These are phyloP conservation scores for Pestalotiopsis sp. DNA, from an alignment of 2,329 filamentous ascomycete genomes.

Conservation along the genomic window DNA sequence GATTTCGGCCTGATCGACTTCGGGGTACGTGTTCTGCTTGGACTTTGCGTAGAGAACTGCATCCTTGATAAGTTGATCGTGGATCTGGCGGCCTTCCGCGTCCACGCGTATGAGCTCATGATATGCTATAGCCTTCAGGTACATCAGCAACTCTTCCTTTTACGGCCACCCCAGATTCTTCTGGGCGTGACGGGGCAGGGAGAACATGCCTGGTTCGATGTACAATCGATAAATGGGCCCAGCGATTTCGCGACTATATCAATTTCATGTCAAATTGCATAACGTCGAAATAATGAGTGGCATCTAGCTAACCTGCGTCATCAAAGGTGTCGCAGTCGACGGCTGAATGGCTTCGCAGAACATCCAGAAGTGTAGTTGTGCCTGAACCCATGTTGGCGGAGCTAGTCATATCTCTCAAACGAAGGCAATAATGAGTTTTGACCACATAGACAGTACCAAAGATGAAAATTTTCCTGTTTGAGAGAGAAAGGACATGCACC, in stretches of 20 bases:
- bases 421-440: too few relatives aligned
- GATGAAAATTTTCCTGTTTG: not conserved
- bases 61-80: conserved; percentile 39
- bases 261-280: not conserved
- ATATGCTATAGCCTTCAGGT: conserved; percentile 49
- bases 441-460: not conserved
- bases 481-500: not conserved
- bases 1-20: conserved; percentile 45
- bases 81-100: conserved; percentile 35
- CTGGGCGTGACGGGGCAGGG: not conserved
- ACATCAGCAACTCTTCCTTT: not conserved
- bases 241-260: conserved; percentile 43
- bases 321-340: conserved; percentile 57
- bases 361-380: conserved; percentile 39
- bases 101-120: conserved; percentile 42
- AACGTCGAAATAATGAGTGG: not conserved
- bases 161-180: not conserved
- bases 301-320: conserved; percentile 38
- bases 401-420: not conserved
- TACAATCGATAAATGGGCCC: conserved; percentile 55
- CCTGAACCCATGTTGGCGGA: conserved; percentile 18
- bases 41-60: conserved; percentile 36
- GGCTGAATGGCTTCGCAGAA: conserved; percentile 43
- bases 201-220: conserved; percentile 51
- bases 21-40: conserved; percentile 33